phyloP scores from a whole-genome alignment of 495 filamentous ascomycete genomes.

The Neurospora sp. region DNA sequence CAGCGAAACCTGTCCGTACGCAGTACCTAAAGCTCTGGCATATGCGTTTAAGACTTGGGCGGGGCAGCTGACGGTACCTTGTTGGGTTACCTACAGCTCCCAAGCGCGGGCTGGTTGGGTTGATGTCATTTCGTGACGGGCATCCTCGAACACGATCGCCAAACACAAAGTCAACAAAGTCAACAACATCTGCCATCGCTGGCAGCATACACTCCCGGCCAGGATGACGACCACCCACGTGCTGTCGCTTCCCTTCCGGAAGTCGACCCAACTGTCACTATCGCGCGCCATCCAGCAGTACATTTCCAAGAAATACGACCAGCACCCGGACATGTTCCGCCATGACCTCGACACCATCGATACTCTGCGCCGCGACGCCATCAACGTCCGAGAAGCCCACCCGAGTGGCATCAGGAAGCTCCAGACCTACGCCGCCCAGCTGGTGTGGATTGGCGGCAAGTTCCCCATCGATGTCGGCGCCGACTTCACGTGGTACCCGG shows the following conservation, averaged over 20 bases:
- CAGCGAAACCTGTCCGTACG: not conserved
- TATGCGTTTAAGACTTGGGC: not conserved
- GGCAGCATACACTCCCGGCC: not conserved
- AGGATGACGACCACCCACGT: constrained; percentile 26
- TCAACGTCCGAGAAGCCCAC: constrained; percentile 83
- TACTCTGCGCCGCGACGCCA: constrained; percentile 64
- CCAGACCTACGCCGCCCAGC: constrained; percentile 79
- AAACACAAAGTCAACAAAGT: not conserved
- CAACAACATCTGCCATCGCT: not conserved
- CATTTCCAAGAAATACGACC: constrained; percentile 97
- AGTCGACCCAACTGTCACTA: constrained; percentile 64
- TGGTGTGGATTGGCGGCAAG: constrained; percentile 90
- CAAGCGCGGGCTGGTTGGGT: not conserved
- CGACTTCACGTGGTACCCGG: constrained; percentile 92
- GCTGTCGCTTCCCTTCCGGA: constrained; percentile 72
- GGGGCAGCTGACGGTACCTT: not conserved
- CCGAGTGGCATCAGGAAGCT: constrained; percentile 81
- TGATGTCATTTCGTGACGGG: not conserved
- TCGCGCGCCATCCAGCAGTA: constrained; percentile 84
- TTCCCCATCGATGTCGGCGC: constrained; percentile 95
- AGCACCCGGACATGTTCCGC: constrained; percentile 96
- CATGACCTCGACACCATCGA: constrained; percentile 84
- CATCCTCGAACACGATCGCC: not conserved
- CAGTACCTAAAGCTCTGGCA: not conserved
- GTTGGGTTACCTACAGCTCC: no score